Conservation (phyloP, 805 yeast species). For the Barnettozyma californica region DNA sequence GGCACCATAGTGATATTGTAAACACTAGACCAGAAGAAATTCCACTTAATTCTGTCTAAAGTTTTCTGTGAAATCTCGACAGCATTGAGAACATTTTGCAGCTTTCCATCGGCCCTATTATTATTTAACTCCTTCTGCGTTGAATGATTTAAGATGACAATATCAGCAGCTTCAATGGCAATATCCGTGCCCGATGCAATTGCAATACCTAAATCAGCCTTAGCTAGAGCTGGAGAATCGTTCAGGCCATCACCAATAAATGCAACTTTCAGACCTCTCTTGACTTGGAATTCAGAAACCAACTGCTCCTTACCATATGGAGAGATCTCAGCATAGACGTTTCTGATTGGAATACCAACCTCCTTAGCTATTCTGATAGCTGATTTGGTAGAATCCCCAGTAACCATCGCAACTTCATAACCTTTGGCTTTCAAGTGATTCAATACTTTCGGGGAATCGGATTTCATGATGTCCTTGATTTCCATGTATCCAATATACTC, state of each 20-base stretch:
- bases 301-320: constrained; percentile 75
- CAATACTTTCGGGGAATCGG: constrained; percentile 59
- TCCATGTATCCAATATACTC: constrained; percentile 59
- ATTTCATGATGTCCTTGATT: constrained; percentile 61
- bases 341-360: constrained; percentile 58
- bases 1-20: constrained; percentile 87
- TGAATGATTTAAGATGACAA: constrained; percentile 57
- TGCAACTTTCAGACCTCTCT: constrained; percentile 47
- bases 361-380: constrained; percentile 60
- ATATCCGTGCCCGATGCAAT: constrained; percentile 91
- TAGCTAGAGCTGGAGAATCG: constrained; percentile 93
- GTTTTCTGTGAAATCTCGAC: constrained; percentile 66
- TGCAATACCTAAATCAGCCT: constrained; percentile 87
- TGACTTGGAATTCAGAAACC: constrained; percentile 48
- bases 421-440: constrained; percentile 46
- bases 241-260: constrained; percentile 98
- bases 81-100: constrained; percentile 42
- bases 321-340: constrained; percentile 68
- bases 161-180: constrained; percentile 95
- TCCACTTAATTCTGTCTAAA: constrained; percentile 67
- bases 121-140: not conserved
- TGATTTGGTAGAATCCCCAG: constrained; percentile 73
- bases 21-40: constrained; percentile 81
- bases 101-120: constrained; percentile 29
- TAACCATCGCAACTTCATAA: constrained; percentile 73